Base-by-base conservation (phyloP, 805 yeast genomes). In the Lachancea meyersii region DNA sequence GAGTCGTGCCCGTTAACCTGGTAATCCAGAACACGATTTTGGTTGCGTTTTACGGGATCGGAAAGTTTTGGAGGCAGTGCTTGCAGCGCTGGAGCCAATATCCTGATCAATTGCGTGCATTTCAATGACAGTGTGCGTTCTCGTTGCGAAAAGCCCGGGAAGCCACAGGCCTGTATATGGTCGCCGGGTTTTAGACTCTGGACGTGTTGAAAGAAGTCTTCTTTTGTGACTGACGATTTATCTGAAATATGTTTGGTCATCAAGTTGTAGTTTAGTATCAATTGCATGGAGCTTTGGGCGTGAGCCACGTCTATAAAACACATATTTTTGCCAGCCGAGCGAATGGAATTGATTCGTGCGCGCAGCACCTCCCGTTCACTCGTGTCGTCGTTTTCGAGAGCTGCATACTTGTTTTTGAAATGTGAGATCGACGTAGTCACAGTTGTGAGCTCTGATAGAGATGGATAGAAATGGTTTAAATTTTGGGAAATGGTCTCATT, bases 101-200 rank as follows among this genome's bases (percentile, higher is more conserved):
- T 60, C 20, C 38, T 47, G 1, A 85, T 58, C 1, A 79, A 71
- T n/a, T 57, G 46, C 0, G 64, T 61, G 10, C 80, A 70, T 48
- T 83, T 77, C 40, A 91, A 55, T 1, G 96, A 82, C 6, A 88
- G 64, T 50, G 89, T 95, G 0, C 91, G 36, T 5, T 33, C 93
- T 3, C 78, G 77, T 42, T 80, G 78, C 0, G 97, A 86, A 2
- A 74, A 59, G 20, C 91, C 86, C 0, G 96, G 88, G 19, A 52
- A 57, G 0, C 98, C 98, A 3, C 63, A 53, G 19, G 81, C 77
- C 6, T 76, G 64, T 3, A 91, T 65, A 34, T 72, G 74, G 55
- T 91, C 98, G 0, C 96, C 96, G 18, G 74, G 73, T 37, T 81
- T 70, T 31, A 87, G 63, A 23, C 64, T 57, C 3, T 21, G 34